Percentiles rank a stretch among this genome's conserved stretches.
These are phyloP conservation scores for Entophlyctis luteolus DNA, from an alignment of 192 early-diverging fungal genomes.

Conservation along the genomic window DNA sequence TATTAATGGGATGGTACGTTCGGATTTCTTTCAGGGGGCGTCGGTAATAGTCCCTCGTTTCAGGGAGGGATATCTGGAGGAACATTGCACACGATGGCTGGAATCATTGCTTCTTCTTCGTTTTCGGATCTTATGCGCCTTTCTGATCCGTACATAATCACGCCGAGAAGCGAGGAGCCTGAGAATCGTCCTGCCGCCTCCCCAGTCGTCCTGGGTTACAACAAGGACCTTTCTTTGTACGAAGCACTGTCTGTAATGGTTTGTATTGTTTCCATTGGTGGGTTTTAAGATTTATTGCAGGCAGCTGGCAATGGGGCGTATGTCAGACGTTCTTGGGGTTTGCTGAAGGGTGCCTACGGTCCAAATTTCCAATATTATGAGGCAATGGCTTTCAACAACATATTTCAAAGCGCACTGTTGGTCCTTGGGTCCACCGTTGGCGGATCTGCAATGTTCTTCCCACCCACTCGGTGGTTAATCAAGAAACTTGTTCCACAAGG, in stretches of 20 bases:
- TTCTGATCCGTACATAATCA: no score
- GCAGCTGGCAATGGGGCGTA: conserved; percentile 57
- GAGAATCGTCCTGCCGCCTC: neutral
- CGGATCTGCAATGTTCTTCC: conserved; percentile 27
- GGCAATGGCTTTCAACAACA: conserved; percentile 47
- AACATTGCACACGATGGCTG: no score
- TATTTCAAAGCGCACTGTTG: conserved; percentile 44
- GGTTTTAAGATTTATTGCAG: no score
- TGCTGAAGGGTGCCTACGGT: conserved; percentile 52
- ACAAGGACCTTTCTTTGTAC: conserved; percentile 55
- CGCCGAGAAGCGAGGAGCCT: neutral
- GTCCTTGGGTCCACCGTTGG: conserved; percentile 36
- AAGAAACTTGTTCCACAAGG: conserved; percentile 63
- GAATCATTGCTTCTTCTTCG: no score
- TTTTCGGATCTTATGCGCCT: no score
- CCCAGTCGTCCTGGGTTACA: conserved; percentile 38
- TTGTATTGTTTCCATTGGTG: no score
- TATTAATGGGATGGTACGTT: conserved; percentile 41
- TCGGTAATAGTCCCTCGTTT: no score
- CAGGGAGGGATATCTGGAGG: no score
- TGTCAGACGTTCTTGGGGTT: conserved; percentile 60
- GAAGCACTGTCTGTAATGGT: conserved; percentile 66
- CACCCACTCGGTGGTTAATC: conserved; percentile 45
- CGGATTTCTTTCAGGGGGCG: no score
- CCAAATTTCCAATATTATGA: conserved; percentile 61